phyloP scores from a whole-genome alignment of 352 stramenopile species.

The Globisporangium radiosum region DNA sequence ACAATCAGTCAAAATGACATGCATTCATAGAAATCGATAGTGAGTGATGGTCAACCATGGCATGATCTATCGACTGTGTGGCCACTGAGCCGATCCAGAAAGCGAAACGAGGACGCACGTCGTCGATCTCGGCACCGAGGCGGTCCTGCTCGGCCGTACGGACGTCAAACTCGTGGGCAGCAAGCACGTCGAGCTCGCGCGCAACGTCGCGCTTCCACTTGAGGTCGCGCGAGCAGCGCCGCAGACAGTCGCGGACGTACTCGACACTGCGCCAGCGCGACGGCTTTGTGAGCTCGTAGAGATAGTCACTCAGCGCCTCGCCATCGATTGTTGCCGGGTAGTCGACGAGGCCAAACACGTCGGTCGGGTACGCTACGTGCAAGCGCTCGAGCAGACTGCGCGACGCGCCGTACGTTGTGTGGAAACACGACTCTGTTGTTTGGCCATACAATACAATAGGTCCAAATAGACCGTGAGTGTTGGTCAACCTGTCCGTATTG shows the following conservation, averaged over 20 bases:
- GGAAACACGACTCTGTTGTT: conserved; percentile 47
- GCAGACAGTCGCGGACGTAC: conserved; percentile 73
- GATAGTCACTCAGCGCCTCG: conserved; percentile 56
- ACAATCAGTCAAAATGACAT: background rate
- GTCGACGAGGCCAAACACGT: conserved; percentile 65
- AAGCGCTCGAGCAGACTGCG: conserved; percentile 41
- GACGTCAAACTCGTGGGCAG: conserved; percentile 48
- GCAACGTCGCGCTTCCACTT: conserved; percentile 75
- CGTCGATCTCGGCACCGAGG: conserved; percentile 73
- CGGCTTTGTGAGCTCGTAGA: conserved; percentile 40
- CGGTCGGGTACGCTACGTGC: conserved; percentile 38
- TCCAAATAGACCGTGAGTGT: background rate
- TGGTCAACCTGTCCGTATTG: background rate
- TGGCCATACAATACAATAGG: no score
- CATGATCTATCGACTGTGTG: no score
- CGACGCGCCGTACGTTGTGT: conserved; percentile 58
- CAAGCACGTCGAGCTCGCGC: conserved; percentile 61
- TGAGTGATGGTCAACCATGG: no score
- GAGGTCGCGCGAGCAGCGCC: conserved; percentile 66
- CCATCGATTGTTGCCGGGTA: conserved; percentile 62
- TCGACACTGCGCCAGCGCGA: conserved; percentile 79
- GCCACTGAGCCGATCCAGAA: background rate
- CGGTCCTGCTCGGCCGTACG: conserved; percentile 37
- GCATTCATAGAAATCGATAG: no score
- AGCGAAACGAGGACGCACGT: conserved; percentile 18